phyloP scores from a whole-genome alignment of 768 basidiomycete genomes.

The Harrya chromipes region DNA sequence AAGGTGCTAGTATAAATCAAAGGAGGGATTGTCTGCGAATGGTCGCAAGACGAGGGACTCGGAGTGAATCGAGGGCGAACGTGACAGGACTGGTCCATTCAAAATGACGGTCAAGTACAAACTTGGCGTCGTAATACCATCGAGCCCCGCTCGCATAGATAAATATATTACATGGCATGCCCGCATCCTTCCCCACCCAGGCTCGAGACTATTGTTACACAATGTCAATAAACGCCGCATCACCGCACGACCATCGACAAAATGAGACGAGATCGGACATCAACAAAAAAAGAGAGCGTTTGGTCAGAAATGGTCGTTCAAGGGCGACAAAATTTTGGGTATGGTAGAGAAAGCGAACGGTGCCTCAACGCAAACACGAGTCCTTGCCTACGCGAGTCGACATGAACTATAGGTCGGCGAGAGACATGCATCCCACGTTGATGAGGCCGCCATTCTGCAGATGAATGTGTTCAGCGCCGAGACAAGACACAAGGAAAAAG shows the following conservation, averaged over 20 bases:
- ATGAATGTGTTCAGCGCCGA: background rate
- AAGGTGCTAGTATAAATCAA: background rate
- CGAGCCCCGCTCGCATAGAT: slow-evolving; percentile 14
- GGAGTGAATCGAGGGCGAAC: slow-evolving; percentile 24
- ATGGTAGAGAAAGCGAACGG: slow-evolving; percentile 20
- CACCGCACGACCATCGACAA: slow-evolving; percentile 8
- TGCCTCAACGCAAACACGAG: background rate
- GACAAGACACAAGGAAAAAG: background rate
- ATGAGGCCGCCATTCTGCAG: slow-evolving; percentile 21
- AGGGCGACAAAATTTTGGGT: slow-evolving; percentile 14
- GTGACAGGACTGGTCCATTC: background rate
- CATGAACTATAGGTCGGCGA: slow-evolving; percentile 3
- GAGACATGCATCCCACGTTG: slow-evolving; percentile 25
- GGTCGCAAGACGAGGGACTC: slow-evolving; percentile 18
- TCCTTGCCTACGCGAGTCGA: slow-evolving; percentile 6
- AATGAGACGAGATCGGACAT: slow-evolving; percentile 17
- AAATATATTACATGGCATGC: slow-evolving; percentile 16
- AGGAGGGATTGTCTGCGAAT: background rate
- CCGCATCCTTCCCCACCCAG: background rate
- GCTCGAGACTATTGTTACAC: slow-evolving; percentile 3
- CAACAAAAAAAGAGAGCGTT: slow-evolving; percentile 25
- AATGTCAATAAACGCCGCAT: slow-evolving; percentile 7
- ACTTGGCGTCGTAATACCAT: background rate
- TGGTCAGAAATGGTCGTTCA: slow-evolving; percentile 7
- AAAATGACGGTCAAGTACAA: background rate